Evolutionary conservation across 1,284 basidiomycete genomes (phyloP).

Genomic region (Boletus calvinii): DNA sequence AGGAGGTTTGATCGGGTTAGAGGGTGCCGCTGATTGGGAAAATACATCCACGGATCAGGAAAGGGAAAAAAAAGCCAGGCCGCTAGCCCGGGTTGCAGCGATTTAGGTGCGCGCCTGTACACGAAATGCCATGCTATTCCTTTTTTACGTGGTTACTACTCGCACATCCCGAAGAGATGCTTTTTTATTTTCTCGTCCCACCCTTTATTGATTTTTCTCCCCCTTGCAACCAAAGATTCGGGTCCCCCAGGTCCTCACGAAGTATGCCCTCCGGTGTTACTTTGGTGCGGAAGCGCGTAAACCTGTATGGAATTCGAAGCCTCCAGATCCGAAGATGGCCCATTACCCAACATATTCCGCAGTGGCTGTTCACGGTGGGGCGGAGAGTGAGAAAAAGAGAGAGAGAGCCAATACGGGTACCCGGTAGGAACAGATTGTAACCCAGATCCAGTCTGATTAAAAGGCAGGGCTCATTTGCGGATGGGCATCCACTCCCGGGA

Average conservation of each 20-base stretch:
- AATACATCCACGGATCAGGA: slow-evolving; percentile 28
- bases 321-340: slow-evolving; percentile 18
- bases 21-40: slow-evolving; percentile 17
- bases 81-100: slow-evolving; percentile 6
- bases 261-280: not conserved
- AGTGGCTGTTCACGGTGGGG: not conserved
- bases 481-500: slow-evolving; percentile 15
- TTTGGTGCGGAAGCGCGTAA: slow-evolving; percentile 14
- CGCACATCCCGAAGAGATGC: slow-evolving; percentile 9
- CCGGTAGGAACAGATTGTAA: slow-evolving; percentile 15
- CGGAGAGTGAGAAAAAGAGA: not conserved
- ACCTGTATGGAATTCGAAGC: slow-evolving; percentile 14
- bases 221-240: not conserved
- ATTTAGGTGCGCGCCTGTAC: slow-evolving; percentile 9
- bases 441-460: slow-evolving; percentile 23
- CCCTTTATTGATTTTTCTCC: slow-evolving; percentile 1
- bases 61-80: not conserved
- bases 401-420: slow-evolving; percentile 5
- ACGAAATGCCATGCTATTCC: slow-evolving; percentile 11
- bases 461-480: slow-evolving; percentile 4
- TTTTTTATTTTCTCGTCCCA: not conserved
- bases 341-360: slow-evolving; percentile 10
- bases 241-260: slow-evolving; percentile 2
- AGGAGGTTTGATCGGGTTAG: slow-evolving; percentile 15
- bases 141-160: slow-evolving; percentile 9